These are phyloP conservation scores for Chlamydomonas sp. DNA, from an alignment of 139 green algal species.

Conservation along the genomic window DNA sequence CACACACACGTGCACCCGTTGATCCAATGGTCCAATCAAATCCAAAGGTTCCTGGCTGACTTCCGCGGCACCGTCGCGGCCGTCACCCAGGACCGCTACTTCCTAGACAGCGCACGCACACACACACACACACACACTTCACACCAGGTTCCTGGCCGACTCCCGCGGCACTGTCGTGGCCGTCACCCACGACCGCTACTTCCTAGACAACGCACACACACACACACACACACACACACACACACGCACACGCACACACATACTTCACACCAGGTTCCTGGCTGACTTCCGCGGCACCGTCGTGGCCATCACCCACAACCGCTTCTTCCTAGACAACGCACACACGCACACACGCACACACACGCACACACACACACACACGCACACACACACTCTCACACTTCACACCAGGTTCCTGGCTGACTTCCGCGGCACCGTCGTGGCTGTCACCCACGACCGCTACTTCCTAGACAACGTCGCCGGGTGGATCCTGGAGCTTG, in stretches of 20 bases:
- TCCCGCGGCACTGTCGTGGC: slow-evolving; percentile 67
- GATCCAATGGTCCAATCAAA: too few relatives aligned
- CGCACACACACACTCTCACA: too few relatives aligned
- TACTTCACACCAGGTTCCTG: slow-evolving; percentile 30
- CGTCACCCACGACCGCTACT: slow-evolving; percentile 72
- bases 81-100: slow-evolving; percentile 68
- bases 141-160: slow-evolving; percentile 34
- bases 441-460: slow-evolving; percentile 71
- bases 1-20: too few relatives aligned
- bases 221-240: too few relatives aligned
- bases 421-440: slow-evolving; percentile 62
- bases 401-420: slow-evolving; percentile 32
- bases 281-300: slow-evolving; percentile 57
- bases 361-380: too few relatives aligned
- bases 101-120: slow-evolving; percentile 67
- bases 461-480: slow-evolving; percentile 70
- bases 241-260: too few relatives aligned
- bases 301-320: slow-evolving; percentile 67
- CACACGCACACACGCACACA: too few relatives aligned
- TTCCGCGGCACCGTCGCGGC: slow-evolving; percentile 64
- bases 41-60: slow-evolving; percentile 38
- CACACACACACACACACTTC: too few relatives aligned
- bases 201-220: too few relatives aligned
- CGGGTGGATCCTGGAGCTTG: slow-evolving; percentile 75
- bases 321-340: slow-evolving; percentile 65